Evolutionary conservation across 2,329 filamentous ascomycete species (phyloP).

Genomic region (Scedosporium minutisporum): DNA sequence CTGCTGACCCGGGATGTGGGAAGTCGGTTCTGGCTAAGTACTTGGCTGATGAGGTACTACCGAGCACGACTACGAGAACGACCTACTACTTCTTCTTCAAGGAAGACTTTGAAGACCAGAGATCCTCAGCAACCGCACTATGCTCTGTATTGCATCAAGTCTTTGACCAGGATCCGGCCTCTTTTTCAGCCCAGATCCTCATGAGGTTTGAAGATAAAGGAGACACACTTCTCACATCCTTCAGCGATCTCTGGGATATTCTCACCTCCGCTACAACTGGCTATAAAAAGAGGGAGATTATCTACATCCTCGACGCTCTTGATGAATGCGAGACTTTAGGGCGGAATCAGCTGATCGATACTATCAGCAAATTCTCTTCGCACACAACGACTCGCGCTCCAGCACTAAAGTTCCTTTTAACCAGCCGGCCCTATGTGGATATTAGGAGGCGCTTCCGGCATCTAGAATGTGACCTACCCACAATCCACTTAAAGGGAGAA

Average conservation of each 20-base stretch:
- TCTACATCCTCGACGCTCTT: slow-evolving; percentile 29
- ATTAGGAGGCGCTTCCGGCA: slow-evolving; percentile 14
- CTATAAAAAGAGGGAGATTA: slow-evolving; percentile 13
- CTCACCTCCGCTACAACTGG: slow-evolving; percentile 13
- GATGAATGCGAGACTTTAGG: slow-evolving; percentile 26
- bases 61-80: slow-evolving; percentile 10
- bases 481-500: slow-evolving; percentile 14
- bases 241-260: slow-evolving; percentile 21
- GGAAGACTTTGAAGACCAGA: slow-evolving; percentile 27
- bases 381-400: no score
- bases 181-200: slow-evolving; percentile 14
- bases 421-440: slow-evolving; percentile 18
- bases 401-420: slow-evolving; percentile 26
- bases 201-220: slow-evolving; percentile 9
- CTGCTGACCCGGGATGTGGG: slow-evolving; percentile 32
- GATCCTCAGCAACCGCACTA: slow-evolving; percentile 17
- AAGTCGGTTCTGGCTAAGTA: slow-evolving; percentile 31
- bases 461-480: slow-evolving; percentile 2
- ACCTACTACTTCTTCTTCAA: slow-evolving; percentile 36
- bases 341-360: no score
- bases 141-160: slow-evolving; percentile 28
- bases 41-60: slow-evolving; percentile 21
- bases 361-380: background rate
- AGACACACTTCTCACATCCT: slow-evolving; percentile 12
- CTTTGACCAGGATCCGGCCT: slow-evolving; percentile 15